Evolutionary conservation across 2,329 filamentous ascomycete genomes (phyloP).

Genomic region (Aspergillus tubingensis): DNA sequence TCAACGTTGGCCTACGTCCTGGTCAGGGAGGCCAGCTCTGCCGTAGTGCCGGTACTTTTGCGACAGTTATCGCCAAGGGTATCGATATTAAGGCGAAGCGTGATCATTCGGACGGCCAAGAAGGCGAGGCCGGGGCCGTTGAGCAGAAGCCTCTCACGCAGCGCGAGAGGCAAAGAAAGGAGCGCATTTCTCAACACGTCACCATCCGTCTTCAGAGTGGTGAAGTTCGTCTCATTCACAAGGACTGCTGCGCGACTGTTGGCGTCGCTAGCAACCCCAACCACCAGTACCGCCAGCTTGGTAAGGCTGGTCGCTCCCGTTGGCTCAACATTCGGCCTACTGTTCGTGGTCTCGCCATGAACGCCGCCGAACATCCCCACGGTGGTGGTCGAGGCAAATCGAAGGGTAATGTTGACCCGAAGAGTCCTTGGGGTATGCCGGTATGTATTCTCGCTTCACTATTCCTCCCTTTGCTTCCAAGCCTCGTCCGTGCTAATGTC

Average conservation of each 20-base stretch:
- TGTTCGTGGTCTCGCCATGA: constrained; percentile 97
- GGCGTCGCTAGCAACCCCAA: constrained; percentile 92
- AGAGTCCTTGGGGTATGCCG: constrained; percentile 93
- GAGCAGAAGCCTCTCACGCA: constrained; percentile 39
- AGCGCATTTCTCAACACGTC: constrained; percentile 73
- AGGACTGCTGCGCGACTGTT: constrained; percentile 91
- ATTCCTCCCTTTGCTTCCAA: constrained; percentile 8
- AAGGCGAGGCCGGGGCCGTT: constrained; percentile 29
- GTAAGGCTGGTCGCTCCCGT: constrained; percentile 90
- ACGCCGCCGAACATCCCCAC: constrained; percentile 96
- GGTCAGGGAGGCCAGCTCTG: constrained; percentile 83
- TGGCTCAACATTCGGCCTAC: constrained; percentile 95
- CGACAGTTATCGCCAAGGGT: constrained; percentile 84
- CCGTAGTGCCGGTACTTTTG: constrained; percentile 90
- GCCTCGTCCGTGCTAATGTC: constrained; percentile 19
- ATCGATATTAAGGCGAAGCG: constrained; percentile 59
- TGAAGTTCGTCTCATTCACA: constrained; percentile 84
- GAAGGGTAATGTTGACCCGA: constrained; percentile 94
- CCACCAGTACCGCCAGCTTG: constrained; percentile 84
- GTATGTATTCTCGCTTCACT: constrained; percentile 58
- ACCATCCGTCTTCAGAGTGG: constrained; percentile 87
- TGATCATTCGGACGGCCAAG: constrained; percentile 54
- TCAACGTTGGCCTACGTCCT: constrained; percentile 77
- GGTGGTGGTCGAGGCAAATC: constrained; percentile 99
- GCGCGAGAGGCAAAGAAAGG: constrained; percentile 44